Evolutionary conservation across 2,329 filamentous ascomycete genomes (phyloP).

Genomic region (Tothia fuscella): DNA sequence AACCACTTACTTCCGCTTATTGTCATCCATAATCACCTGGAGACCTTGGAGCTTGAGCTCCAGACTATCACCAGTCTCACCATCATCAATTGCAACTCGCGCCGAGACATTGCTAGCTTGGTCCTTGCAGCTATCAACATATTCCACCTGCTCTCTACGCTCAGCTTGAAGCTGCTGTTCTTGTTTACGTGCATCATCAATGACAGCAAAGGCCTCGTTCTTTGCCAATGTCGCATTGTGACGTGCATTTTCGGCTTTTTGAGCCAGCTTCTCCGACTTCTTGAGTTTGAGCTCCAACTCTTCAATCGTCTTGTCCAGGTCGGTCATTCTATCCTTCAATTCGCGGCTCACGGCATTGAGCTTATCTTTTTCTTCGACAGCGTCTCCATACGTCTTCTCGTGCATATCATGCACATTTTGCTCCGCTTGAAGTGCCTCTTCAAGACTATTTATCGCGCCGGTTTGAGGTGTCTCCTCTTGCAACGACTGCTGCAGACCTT

Average conservation of each 20-base stretch:
- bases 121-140: constrained; percentile 14
- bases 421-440: constrained; percentile 43
- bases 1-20: constrained; percentile 19
- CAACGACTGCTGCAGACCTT: constrained; percentile 49
- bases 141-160: constrained; percentile 18
- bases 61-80: constrained; percentile 22
- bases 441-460: constrained; percentile 33
- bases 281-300: constrained; percentile 16
- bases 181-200: constrained; percentile 23
- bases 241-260: constrained; percentile 19
- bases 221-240: constrained; percentile 28
- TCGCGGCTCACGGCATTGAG: constrained; percentile 25
- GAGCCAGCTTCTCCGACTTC: constrained; percentile 16
- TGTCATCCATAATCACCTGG: constrained; percentile 17
- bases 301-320: background rate
- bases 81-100: constrained; percentile 19
- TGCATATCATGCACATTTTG: constrained; percentile 34
- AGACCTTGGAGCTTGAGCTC: constrained; percentile 21
- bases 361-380: constrained; percentile 30
- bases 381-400: constrained; percentile 37
- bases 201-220: constrained; percentile 27
- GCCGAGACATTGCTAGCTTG: constrained; percentile 13
- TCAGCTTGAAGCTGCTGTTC: constrained; percentile 19
- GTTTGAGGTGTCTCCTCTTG: constrained; percentile 50
- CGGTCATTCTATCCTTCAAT: constrained; percentile 15